phyloP scores from a whole-genome alignment of 2,329 filamentous ascomycete species.

The Intubia oerlemansii region DNA sequence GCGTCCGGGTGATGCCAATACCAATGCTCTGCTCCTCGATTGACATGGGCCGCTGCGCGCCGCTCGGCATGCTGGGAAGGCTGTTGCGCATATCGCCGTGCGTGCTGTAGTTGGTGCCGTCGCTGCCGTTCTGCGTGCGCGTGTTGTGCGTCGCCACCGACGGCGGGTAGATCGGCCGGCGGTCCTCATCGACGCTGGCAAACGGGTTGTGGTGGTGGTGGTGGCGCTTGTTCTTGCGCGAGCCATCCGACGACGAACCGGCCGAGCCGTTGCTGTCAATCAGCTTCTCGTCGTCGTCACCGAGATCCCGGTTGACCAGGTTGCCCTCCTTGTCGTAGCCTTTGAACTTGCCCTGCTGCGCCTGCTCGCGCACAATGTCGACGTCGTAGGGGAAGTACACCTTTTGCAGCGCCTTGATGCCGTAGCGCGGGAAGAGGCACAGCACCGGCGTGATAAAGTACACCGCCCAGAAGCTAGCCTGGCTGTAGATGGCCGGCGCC shows the following conservation, averaged over 20 bases:
- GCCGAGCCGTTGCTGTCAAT: slow-evolving; percentile 16
- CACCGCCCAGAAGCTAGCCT: slow-evolving; percentile 73
- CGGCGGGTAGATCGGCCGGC: slow-evolving; percentile 81
- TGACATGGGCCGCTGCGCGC: too few relatives aligned
- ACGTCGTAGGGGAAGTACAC: slow-evolving; percentile 84
- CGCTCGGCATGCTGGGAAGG: too few relatives aligned
- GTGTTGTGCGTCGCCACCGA: slow-evolving; percentile 70
- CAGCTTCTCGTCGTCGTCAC: slow-evolving; percentile 17
- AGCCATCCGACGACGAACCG: slow-evolving; percentile 31
- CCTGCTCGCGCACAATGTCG: slow-evolving; percentile 88
- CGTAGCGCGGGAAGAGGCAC: slow-evolving; percentile 72
- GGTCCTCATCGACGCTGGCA: slow-evolving; percentile 60
- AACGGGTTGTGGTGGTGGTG: slow-evolving; percentile 24
- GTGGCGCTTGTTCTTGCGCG: slow-evolving; percentile 28
- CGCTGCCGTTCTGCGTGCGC: slow-evolving; percentile 76
- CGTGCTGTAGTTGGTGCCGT: slow-evolving; percentile 59
- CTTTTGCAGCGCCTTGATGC: slow-evolving; percentile 74
- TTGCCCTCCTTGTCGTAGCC: slow-evolving; percentile 28
- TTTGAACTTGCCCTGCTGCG: slow-evolving; percentile 62
- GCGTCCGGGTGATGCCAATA: too few relatives aligned
- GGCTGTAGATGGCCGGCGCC: slow-evolving; percentile 56
- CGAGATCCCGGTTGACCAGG: slow-evolving; percentile 13
- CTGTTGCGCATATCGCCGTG: slow-evolving; percentile 5
- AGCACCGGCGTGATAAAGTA: slow-evolving; percentile 60
- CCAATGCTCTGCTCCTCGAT: slow-evolving; percentile 41